Evolutionary conservation across 2,329 filamentous ascomycete species (phyloP).

Genomic region (Stemphylium beticola): DNA sequence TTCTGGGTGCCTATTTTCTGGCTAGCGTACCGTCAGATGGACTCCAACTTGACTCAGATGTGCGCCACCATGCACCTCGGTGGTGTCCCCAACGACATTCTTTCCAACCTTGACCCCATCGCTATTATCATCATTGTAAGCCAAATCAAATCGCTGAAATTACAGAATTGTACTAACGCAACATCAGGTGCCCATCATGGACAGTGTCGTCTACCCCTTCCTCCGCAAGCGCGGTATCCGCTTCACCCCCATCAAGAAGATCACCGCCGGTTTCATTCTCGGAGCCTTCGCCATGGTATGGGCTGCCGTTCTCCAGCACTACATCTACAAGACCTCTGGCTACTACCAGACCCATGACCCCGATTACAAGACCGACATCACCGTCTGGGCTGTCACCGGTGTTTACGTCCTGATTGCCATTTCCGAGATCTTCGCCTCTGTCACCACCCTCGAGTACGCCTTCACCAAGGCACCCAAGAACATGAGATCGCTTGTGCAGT

Average conservation of each 20-base stretch:
- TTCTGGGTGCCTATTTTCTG: constrained; percentile 71
- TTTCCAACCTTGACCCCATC: constrained; percentile 78
- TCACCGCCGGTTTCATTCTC: constrained; percentile 72
- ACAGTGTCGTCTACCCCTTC: constrained; percentile 70
- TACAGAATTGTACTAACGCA: constrained; percentile 67
- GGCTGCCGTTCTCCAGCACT: constrained; percentile 63
- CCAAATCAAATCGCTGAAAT: constrained; percentile 57
- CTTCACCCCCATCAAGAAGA: constrained; percentile 79
- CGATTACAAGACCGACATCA: constrained; percentile 54
- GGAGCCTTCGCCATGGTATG: constrained; percentile 67
- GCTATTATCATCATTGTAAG: constrained; percentile 71
- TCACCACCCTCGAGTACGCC: constrained; percentile 74
- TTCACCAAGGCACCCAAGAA: constrained; percentile 74
- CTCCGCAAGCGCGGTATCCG: constrained; percentile 68
- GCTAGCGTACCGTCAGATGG: constrained; percentile 72
- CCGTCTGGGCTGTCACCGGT: constrained; percentile 61
- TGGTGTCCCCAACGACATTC: constrained; percentile 77
- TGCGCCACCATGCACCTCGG: constrained; percentile 70
- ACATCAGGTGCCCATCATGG: constrained; percentile 51
- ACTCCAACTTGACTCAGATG: constrained; percentile 69
- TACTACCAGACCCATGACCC: constrained; percentile 50
- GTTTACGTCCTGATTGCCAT: constrained; percentile 62
- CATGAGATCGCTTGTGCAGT: constrained; percentile 59
- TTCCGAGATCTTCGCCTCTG: constrained; percentile 68
- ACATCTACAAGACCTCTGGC: constrained; percentile 63